Evolutionary conservation across 148 eudicot species (phyloP).

Genomic region (Oxyria digyna): DNA sequence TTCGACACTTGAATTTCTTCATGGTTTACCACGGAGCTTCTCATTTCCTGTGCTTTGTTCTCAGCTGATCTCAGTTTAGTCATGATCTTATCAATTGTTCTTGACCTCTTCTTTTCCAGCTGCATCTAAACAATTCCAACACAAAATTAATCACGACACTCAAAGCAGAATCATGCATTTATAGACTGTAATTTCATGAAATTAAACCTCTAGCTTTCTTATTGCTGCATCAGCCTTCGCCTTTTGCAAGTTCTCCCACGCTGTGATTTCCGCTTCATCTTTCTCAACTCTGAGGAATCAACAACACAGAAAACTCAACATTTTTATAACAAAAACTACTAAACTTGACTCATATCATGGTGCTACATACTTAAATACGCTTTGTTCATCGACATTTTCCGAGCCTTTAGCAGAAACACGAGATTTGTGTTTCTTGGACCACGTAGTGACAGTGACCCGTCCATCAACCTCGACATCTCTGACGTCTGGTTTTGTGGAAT

Average conservation of each 20-base stretch:
- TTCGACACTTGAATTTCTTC: conserved; percentile 33
- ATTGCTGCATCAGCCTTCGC: conserved; percentile 97
- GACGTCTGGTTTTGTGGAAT: conserved; percentile 42
- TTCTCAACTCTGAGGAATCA: conserved; percentile 38
- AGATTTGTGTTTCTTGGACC: conserved; percentile 57
- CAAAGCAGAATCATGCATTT: neutral
- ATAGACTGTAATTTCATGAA: neutral
- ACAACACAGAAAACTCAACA: neutral
- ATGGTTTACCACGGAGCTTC: conserved; percentile 35
- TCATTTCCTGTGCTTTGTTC: conserved; percentile 86
- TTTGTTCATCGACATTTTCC: conserved; percentile 29
- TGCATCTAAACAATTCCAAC: conserved; percentile 50
- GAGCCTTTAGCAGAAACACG: conserved; percentile 32
- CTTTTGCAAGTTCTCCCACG: conserved; percentile 96
- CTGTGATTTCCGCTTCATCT: conserved; percentile 80
- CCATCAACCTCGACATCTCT: conserved; percentile 81
- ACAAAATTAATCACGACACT: neutral
- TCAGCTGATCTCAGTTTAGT: conserved; percentile 73
- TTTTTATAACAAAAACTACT: neutral
- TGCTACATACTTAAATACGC: conserved; percentile 44
- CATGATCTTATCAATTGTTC: conserved; percentile 85
- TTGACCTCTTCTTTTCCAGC: conserved; percentile 89
- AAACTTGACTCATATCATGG: neutral
- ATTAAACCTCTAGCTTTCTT: conserved; percentile 76
- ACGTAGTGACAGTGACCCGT: conserved; percentile 58